phyloP scores from a whole-genome alignment of 75 land plant genomes.

The Pinus taeda region DNA sequence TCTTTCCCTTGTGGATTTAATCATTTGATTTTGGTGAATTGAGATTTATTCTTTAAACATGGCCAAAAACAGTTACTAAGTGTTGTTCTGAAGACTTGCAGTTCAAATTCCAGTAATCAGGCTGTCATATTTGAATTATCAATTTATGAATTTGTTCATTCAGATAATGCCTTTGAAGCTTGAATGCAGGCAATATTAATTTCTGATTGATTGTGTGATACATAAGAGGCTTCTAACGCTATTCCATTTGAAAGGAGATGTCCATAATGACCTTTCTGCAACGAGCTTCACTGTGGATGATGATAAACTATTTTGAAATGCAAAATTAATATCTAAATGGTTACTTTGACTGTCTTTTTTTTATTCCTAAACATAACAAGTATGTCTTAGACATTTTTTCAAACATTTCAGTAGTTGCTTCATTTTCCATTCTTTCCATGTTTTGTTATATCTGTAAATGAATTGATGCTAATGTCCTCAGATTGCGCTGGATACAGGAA shows the following conservation, averaged over 20 bases:
- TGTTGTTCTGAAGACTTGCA: background rate
- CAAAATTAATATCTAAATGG: background rate
- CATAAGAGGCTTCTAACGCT: background rate
- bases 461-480: background rate
- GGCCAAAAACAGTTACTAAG: background rate
- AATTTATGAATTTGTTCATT: background rate
- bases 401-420: background rate
- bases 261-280: background rate
- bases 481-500: constrained; percentile 40
- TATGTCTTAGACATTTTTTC: background rate
- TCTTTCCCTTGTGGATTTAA: too few relatives aligned
- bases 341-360: background rate
- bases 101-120: background rate
- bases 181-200: background rate
- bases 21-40: too few relatives aligned
- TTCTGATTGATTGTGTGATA: background rate
- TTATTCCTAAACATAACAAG: background rate
- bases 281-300: background rate
- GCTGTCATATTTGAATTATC: background rate
- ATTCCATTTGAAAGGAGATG: background rate
- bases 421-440: background rate
- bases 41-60: too few relatives aligned
- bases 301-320: background rate
- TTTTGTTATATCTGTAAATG: background rate
- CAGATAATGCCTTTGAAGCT: background rate